Evolutionary conservation across 108 stramenopile genomes (phyloP), one percentile per base, ranked within the genome.

Genomic region (Hondaea fermentalgiana): DNA sequence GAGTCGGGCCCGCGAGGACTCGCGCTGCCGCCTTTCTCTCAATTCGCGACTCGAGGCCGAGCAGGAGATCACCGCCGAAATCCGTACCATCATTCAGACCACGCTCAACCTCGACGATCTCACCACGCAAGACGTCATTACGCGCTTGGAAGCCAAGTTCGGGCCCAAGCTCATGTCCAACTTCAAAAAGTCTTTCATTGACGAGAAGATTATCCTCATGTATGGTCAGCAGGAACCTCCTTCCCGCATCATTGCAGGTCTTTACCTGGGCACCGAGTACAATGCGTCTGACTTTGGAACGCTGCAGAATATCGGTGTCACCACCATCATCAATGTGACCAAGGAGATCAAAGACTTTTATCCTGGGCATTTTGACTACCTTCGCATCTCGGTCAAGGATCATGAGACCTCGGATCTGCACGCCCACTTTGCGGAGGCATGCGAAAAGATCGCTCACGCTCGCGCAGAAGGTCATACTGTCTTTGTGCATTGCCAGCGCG

Each of bases 181-280:
- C 45, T 83, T 83, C 23, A 83, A 83, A 35, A 83, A 83, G 76
- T 47, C 76, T 16, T 83, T 83, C 76, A 83, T 83, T 53, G 76
- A 83, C 51, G 76, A 83, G 5, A 83, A 83, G 3, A 83, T 83
- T 4, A 83, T 83, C 28, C 17, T 45, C 8, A 83, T 83, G 8
- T 83, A 83, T 23, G 76, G 76, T 45, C 76, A 83, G 76, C 76
- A 83, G 51, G 76, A 83, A 12, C 76, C 76, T 12, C 76, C 76
- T 16, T 83, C 76, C 16, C 76, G 45, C 49, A 83, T 83, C 3
- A 45, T 53, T 1, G 76, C 49, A 43, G 45, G 76, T 43, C 76
- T 83, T 12, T 83, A 53, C 51, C 4, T 83, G 12, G 76, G 76
- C 12, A 83, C 76, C 45, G 76, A 83, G 76, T 83, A 83, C 76